A percentile compares a stretch with the other conserved stretches of the same genome.
Conservation (phyloP, 345 rosid species). For the Schrenkiella parvula region DNA sequence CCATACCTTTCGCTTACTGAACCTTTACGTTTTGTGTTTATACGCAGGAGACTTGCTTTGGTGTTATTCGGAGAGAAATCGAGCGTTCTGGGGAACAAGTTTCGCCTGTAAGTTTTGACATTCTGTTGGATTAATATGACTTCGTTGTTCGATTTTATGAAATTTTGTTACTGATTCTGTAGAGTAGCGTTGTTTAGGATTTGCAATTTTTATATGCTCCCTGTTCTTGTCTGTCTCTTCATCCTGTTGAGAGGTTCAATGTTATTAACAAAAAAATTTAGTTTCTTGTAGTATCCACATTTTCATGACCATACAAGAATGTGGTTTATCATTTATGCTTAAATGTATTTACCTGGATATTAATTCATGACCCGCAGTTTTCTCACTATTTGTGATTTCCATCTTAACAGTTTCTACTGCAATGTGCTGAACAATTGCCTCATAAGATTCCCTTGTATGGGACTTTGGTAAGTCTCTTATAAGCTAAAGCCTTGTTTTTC, state of each 20-base stretch:
- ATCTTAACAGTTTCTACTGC: conserved; percentile 64
- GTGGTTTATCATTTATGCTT: neutral
- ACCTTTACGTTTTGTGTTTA: neutral
- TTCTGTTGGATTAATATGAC: neutral
- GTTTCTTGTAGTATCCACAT: neutral
- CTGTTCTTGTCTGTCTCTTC: neutral
- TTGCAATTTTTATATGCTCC: neutral
- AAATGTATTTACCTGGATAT: neutral
- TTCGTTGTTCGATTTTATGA: neutral
- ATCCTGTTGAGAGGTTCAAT: neutral
- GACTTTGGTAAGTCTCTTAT: conserved; percentile 65
- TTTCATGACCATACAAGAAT: too few species aligned
- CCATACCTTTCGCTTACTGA: neutral
- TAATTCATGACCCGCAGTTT: neutral
- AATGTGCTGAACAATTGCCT: conserved; percentile 87
- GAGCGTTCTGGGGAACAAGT: conserved; percentile 70
- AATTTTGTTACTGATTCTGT: neutral
- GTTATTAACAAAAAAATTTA: neutral
- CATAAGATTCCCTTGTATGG: conserved; percentile 90
- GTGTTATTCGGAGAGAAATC: conserved; percentile 71
- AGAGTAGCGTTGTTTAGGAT: neutral
- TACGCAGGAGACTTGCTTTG: conserved; percentile 76
- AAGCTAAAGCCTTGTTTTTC: neutral
- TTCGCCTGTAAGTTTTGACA: conserved; percentile 38
- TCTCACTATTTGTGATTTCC: neutral